Evolutionary conservation across 179 eudicot genomes (phyloP).

Genomic region (Monotropa hypopitys): DNA sequence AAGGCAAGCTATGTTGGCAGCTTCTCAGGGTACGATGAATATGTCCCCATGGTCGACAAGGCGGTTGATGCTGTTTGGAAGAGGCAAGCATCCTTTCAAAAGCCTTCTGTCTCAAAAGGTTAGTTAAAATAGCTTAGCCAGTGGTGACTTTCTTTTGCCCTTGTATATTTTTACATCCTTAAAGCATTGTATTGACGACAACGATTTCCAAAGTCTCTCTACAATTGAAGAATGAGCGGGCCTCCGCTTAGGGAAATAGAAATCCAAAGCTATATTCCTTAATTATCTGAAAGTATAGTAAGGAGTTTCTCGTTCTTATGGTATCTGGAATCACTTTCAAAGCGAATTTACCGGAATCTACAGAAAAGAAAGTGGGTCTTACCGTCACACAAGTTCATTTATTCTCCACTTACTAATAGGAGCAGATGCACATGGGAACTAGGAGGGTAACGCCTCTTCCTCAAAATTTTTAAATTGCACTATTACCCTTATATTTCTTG

Average conservation of each 20-base stretch:
- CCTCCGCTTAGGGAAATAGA: too few relatives aligned
- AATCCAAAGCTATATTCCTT: too few relatives aligned
- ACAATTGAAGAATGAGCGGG: too few relatives aligned
- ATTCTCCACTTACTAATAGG: not conserved
- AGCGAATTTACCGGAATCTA: too few relatives aligned
- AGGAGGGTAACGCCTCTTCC: not conserved
- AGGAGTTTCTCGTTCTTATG: too few relatives aligned
- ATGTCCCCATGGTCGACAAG: slow-evolving; percentile 95
- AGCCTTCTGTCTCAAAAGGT: slow-evolving; percentile 42
- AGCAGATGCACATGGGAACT: not conserved
- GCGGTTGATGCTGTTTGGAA: slow-evolving; percentile 84
- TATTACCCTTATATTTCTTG: not conserved
- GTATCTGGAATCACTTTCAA: too few relatives aligned
- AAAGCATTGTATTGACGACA: not conserved
- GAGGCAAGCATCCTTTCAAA: slow-evolving; percentile 50
- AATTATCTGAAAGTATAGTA: too few relatives aligned
- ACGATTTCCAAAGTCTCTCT: too few relatives aligned
- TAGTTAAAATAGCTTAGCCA: slow-evolving; percentile 2
- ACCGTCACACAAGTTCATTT: not conserved
- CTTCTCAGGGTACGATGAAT: slow-evolving; percentile 72
- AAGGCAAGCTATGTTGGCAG: slow-evolving; percentile 35
- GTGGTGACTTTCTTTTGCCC: not conserved
- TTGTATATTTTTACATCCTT: not conserved
- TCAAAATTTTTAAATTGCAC: not conserved
- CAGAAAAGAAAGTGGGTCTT: too few relatives aligned